phyloP scores from a whole-genome alignment of 106 monocot genomes.

The Dendrobium chrysotoxum region DNA sequence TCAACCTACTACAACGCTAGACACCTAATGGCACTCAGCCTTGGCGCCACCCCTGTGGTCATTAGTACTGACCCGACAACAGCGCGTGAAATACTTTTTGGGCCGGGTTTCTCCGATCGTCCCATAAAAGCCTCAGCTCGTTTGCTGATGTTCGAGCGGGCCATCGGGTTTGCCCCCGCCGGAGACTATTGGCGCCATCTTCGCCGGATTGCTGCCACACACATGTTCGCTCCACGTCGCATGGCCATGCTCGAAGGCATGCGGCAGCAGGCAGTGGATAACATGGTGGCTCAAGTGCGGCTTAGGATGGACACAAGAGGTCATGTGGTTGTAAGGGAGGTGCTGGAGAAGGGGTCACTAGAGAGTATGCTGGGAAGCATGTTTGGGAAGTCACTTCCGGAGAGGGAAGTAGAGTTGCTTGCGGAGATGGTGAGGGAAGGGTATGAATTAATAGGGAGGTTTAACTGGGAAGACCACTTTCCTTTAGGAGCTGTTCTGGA shows the following conservation, averaged over 20 bases:
- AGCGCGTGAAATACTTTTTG: constrained; percentile 47
- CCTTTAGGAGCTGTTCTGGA: constrained; percentile 19
- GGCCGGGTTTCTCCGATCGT: constrained; percentile 45
- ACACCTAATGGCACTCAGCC: constrained; percentile 50
- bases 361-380: constrained; percentile 18
- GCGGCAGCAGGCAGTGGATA: constrained; percentile 6
- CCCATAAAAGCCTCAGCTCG: constrained; percentile 38
- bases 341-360: constrained; percentile 23
- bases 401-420: constrained; percentile 7
- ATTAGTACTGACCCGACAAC: constrained; percentile 48
- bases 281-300: constrained; percentile 13
- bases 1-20: constrained; percentile 21
- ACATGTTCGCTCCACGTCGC: constrained; percentile 18
- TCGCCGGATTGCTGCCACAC: constrained; percentile 17
- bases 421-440: constrained; percentile 16
- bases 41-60: constrained; percentile 41
- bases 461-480: constrained; percentile 27
- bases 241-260: not conserved
- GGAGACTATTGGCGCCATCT: constrained; percentile 32
- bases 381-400: constrained; percentile 21
- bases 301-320: constrained; percentile 8
- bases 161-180: constrained; percentile 36
- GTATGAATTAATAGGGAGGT: constrained; percentile 19
- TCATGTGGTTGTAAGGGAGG: constrained; percentile 9
- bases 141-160: constrained; percentile 31